phyloP scores from a whole-genome alignment of 2,329 filamentous ascomycete genomes.

The Penicillium sp. region DNA sequence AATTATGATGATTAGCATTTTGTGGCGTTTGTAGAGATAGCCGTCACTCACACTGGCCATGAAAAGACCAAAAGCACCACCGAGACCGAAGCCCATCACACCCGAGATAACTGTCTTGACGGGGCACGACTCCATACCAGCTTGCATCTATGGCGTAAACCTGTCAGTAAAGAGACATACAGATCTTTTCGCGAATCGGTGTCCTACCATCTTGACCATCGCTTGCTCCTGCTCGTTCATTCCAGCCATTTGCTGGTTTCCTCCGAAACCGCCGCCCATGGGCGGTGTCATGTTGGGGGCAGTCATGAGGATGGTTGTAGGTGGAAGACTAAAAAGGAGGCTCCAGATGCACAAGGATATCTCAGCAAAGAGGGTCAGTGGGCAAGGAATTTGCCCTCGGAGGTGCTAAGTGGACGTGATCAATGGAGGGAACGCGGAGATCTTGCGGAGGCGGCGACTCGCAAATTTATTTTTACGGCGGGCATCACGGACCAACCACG shows the following conservation, averaged over 20 bases:
- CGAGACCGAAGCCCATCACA: constrained; percentile 88
- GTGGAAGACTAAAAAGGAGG: background rate
- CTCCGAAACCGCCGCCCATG: constrained; percentile 27
- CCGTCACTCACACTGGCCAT: constrained; percentile 76
- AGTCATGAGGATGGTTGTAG: constrained; percentile 25
- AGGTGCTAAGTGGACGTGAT: constrained; percentile 5
- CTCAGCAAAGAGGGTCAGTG: background rate
- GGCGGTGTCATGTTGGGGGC: constrained; percentile 31
- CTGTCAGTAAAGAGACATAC: background rate
- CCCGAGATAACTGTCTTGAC: constrained; percentile 85
- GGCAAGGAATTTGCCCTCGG: constrained; percentile 2
- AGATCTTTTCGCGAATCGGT: background rate
- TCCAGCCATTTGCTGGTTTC: constrained; percentile 28
- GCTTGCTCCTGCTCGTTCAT: constrained; percentile 45
- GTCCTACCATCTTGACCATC: constrained; percentile 44
- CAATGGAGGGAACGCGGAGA: constrained; percentile 15
- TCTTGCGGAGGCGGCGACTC: constrained; percentile 30
- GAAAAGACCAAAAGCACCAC: constrained; percentile 91
- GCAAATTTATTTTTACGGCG: constrained; percentile 34
- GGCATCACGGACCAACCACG: constrained; percentile 9
- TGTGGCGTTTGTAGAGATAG: background rate
- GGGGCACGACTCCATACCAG: constrained; percentile 84
- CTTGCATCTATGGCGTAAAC: constrained; percentile 59
- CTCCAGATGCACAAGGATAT: no score
- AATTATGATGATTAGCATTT: background rate